Base-by-base conservation (phyloP, 768 basidiomycete species). In the Mycena belliarum region DNA sequence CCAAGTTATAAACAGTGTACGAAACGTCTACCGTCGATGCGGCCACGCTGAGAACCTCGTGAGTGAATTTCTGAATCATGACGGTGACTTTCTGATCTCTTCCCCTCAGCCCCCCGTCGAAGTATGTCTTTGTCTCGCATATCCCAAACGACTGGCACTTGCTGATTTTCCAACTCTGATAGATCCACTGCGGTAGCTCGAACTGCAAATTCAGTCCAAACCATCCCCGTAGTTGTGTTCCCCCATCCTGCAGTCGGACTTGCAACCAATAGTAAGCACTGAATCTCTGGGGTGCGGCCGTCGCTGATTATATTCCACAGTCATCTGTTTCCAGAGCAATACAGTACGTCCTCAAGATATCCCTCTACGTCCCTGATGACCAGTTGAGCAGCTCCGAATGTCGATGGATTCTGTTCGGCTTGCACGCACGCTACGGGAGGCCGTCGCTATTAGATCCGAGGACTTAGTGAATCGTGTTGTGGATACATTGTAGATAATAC, bases 151-250 rank as follows among this genome's bases (percentile, higher is more conserved):
- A 35, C 26, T 24, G 38, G 23, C 29, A 35, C 46, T 12, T 32
- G 48, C 28, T 63, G 11, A 21, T 44, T 21, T 24, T 33, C 10
- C 38, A 66, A 85, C n/a, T n/a, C n/a, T n/a, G n/a, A n/a, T n/a
- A n/a, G 84, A 68, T 83, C 42, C 57, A 65, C 26, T 85, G 84
- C 68, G 70, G 76, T 7, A 73, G 67, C 52, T 57, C 59, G 26
- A 71, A 70, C 37, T 87, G 86, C 70, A 81, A 72, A 53, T 84
- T 85, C 64, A 85, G 84, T 47, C 76, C 82, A 0, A 72, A 69
- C 50, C 84, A 86, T 59, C 80, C 81, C 0, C 53, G 55, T 1
- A 67, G 64, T 33, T 84, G 83, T 51, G 66, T 57, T 0, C 73
- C 68, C 6, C 79, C 79, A 0, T 21, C 21, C 2, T 86, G 84